A percentile compares a stretch with the other conserved stretches of the same genome.
Conservation (phyloP, 345 rosid genomes). For the Eucalyptus polybractea region DNA sequence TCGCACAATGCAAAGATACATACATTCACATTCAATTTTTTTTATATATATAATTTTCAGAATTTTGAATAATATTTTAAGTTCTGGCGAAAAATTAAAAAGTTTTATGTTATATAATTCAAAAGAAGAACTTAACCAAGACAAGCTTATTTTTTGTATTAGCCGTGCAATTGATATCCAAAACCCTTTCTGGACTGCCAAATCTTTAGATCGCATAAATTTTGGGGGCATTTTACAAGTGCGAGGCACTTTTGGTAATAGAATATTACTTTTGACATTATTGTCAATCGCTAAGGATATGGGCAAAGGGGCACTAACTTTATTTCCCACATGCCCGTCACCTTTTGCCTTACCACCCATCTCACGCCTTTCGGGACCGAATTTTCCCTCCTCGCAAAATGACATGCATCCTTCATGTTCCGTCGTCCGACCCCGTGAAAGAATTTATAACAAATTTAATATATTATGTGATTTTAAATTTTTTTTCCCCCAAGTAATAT, state of each 20-base stretch:
- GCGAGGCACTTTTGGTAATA: not conserved
- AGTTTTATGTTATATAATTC: not conserved
- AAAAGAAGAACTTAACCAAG: not conserved
- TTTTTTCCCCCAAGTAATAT: not conserved
- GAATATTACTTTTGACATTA: not conserved
- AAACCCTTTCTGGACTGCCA: not conserved
- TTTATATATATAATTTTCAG: accelerated
- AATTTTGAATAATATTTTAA: not conserved
- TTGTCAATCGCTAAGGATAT: not conserved
- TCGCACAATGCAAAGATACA: not conserved
- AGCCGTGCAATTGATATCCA: not conserved
- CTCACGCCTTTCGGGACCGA: not conserved
- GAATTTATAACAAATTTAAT: not conserved
- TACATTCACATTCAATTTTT: not conserved
- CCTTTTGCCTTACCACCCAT: not conserved
- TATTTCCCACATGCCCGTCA: not conserved
- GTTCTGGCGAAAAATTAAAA: not conserved
- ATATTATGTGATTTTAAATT: not conserved
- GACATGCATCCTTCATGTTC: not conserved
- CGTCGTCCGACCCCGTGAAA: not conserved
- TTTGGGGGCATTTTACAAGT: not conserved
- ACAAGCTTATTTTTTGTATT: not conserved
- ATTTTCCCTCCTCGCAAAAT: too few relatives aligned
- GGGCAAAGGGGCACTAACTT: not conserved
- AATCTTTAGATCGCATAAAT: not conserved